phyloP scores from a whole-genome alignment of 805 yeast genomes.

The Millerago galiae region DNA sequence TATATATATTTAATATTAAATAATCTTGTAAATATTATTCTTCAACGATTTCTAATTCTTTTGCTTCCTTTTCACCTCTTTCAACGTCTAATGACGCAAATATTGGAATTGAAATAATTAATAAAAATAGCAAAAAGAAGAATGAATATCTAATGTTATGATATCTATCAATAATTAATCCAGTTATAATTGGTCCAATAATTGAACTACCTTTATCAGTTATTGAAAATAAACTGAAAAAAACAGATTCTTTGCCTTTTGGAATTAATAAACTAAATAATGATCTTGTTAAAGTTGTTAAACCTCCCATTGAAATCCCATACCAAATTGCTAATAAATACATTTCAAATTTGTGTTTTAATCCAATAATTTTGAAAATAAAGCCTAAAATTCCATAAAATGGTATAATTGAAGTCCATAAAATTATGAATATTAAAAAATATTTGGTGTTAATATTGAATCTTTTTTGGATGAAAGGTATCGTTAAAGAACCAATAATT shows the following conservation, averaged over 20 bases:
- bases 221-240: constrained; percentile 68
- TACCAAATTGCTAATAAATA: constrained; percentile 66
- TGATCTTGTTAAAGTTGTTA: constrained; percentile 64
- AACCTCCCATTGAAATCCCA: constrained; percentile 69
- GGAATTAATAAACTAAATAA: constrained; percentile 66
- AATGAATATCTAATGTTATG: constrained; percentile 72
- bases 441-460: constrained; percentile 39
- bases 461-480: constrained; percentile 39
- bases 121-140: constrained; percentile 49
- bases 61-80: constrained; percentile 55
- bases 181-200: constrained; percentile 69
- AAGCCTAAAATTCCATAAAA: constrained; percentile 67
- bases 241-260: constrained; percentile 65
- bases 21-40: constrained; percentile 2
- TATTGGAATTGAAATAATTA: constrained; percentile 53
- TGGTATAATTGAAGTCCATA: constrained; percentile 64
- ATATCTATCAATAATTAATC: constrained; percentile 62
- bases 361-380: constrained; percentile 45
- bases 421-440: constrained; percentile 44
- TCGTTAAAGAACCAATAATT: constrained; percentile 54
- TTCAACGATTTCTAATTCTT: constrained; percentile 29
- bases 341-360: constrained; percentile 62
- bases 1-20: background rate
- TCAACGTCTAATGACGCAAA: constrained; percentile 48
- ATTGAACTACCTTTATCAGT: constrained; percentile 79